Evolutionary conservation across 208 protist genomes (phyloP), one percentile per base, ranked within the genome.

Genomic region (Blechomonas ayalai): DNA sequence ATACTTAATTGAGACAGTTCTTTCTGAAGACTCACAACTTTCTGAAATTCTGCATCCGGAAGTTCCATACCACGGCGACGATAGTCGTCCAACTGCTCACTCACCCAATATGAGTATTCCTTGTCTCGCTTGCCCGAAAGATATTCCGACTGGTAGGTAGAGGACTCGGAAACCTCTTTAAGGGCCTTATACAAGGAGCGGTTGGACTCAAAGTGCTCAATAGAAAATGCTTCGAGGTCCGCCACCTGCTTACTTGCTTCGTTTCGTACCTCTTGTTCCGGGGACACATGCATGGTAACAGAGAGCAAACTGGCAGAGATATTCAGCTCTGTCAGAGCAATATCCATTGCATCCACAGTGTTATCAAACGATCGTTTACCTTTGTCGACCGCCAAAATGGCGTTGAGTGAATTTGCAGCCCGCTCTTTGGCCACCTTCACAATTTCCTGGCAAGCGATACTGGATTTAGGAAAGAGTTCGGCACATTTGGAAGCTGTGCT

Each of bases 91-190:
- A 92, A 55, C 53, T 75, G 28, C 31, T 88, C 80, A 19, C 73
- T 35, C 33, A 90, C 43, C 65, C 77, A 92, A 55, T 86, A 92
- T 25, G 36, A 47, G 46, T 80, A 85, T 51, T 90, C 76, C 12
- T 36, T 44, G 22, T 67, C 41, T 25, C 43, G 32, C 27, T 59
- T 56, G 23, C 59, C 61, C 9, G 44, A 50, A 15, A 38, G 27
- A 47, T 82, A 86, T 45, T 74, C 64, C 2, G 38, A 20, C 36
- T 56, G 12, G 50, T 81, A 84, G 16, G 43, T n/a, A 9, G 57
- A 27, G 15, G 39, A 47, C 15, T 29, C 24, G 31, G 43, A 37
- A 44, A 87, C 46, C 8, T 48, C 37, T 34, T 80, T 82, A n/a
- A 88, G 52, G 16, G 71, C 67, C 23, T 74, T 42, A 60, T 79